These are phyloP conservation scores for Solanum hybrid DNA, from an alignment of 305 asterid genomes.

Conservation along the genomic window DNA sequence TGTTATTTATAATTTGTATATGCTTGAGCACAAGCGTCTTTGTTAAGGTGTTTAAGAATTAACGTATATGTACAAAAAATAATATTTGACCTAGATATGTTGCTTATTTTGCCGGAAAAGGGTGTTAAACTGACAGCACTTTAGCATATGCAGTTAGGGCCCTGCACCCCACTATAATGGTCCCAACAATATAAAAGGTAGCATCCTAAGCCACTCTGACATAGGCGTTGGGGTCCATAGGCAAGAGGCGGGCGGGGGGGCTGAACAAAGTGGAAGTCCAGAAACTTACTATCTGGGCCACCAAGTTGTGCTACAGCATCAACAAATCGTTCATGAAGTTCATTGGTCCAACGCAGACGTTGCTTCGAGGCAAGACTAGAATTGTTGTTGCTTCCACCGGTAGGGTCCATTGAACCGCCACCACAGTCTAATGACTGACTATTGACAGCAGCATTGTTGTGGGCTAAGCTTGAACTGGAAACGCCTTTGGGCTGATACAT, in stretches of 20 bases:
- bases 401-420: conserved; percentile 39
- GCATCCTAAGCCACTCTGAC: background rate
- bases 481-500: conserved; percentile 27
- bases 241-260: background rate
- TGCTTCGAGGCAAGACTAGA: conserved; percentile 63
- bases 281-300: conserved; percentile 76
- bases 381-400: conserved; percentile 38
- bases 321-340: conserved; percentile 80
- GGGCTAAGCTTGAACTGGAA: conserved; percentile 40
- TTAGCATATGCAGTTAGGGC: background rate
- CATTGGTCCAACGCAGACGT: conserved; percentile 87
- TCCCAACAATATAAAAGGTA: background rate
- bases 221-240: background rate
- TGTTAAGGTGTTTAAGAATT: background rate
- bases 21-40: background rate
- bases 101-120: background rate
- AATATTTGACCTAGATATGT: background rate
- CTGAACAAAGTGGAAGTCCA: background rate
- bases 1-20: background rate
- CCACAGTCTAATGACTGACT: conserved; percentile 36
- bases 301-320: conserved; percentile 93
- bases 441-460: conserved; percentile 15
- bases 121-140: background rate
- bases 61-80: background rate
- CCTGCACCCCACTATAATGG: background rate